Base-by-base conservation (phyloP, 768 basidiomycete species). In the Lactarius pseudohatsudake region DNA sequence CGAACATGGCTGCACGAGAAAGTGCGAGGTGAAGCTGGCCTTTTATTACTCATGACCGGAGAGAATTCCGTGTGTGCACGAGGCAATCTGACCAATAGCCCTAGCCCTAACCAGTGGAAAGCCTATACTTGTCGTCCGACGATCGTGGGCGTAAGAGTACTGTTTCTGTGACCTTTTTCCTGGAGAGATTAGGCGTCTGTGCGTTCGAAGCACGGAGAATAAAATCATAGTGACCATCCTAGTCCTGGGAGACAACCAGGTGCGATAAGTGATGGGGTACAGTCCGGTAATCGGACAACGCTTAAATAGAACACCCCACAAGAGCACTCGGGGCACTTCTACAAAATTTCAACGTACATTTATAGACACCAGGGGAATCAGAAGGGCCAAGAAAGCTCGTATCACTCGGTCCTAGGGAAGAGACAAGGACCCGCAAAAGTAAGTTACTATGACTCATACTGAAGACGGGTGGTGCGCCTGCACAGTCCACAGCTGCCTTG, bases 1-100 rank as follows among this genome's bases (percentile, higher is more conserved):
- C 11, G 50, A 62, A 18, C 57, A 67, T 67, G 10, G 36, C 26
- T 41, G 26, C 36, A 16, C n/a, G 38, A 26, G n/a, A 18, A 34
- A 30, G 34, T 32, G 41, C 16, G 18, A 11, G n/a, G 15, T n/a
- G 32, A 34, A 34, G 6, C 32, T 34, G 7, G 32, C 32, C 32
- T 9, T 34, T 61, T 66, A 66, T 61, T 34, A 9, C 9, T 34
- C 32, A 8, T 34, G 1, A 34, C 30, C 4, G 30, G 47, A 50
- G 47, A 26, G 45, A 50, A 13, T n/a, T 8, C 9, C 30, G 30
- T 30, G 30, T 30, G 5, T 30, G 30, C 30, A 30, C 9, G 9
- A 9, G 32, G 9, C 8, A 34, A 34, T 34, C 8, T 34, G 9
- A 34, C 32, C 32, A 9, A 34, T 34, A 9, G 9, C 32, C 30